Percentiles rank a stretch among this genome's conserved stretches.
Evolutionary conservation across 345 rosid species (phyloP).

Genomic region (Citrus medica): DNA sequence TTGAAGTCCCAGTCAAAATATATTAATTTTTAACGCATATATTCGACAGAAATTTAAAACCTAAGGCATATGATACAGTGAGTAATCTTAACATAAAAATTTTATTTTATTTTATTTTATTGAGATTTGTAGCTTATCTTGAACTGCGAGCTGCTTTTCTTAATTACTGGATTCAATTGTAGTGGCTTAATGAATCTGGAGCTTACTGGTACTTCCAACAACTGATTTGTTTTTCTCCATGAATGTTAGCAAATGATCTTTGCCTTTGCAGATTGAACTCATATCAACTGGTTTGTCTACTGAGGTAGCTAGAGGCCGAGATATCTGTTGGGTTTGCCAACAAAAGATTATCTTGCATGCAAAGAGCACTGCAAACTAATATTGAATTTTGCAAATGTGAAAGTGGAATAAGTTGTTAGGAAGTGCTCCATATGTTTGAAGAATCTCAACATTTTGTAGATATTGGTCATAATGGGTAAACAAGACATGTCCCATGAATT

Average conservation of each 20-base stretch:
- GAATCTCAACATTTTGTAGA: neutral
- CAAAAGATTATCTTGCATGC: neutral
- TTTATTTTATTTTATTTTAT: too few species aligned
- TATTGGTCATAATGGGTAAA: neutral
- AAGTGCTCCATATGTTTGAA: neutral
- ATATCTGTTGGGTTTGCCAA: neutral
- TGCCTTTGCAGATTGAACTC: neutral
- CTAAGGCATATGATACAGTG: too few species aligned
- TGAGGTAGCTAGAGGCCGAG: neutral
- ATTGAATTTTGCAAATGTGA: neutral
- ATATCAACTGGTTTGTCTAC: neutral
- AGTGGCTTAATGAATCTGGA: neutral
- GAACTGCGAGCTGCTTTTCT: neutral
- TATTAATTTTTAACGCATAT: too few species aligned
- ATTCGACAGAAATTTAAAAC: too few species aligned
- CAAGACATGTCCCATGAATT: too few species aligned
- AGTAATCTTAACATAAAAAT: too few species aligned
- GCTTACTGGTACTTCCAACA: neutral
- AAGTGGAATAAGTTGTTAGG: neutral
- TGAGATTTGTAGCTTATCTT: neutral
- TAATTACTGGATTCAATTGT: neutral
- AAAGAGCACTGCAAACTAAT: neutral
- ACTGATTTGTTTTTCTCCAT: neutral
- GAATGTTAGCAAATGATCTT: neutral
- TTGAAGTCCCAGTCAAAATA: too few species aligned